A percentile compares a stretch with the other conserved stretches of the same genome.
Evolutionary conservation across 2,329 filamentous ascomycete species (phyloP).

Genomic region (Trichoderma cornu-damae): DNA sequence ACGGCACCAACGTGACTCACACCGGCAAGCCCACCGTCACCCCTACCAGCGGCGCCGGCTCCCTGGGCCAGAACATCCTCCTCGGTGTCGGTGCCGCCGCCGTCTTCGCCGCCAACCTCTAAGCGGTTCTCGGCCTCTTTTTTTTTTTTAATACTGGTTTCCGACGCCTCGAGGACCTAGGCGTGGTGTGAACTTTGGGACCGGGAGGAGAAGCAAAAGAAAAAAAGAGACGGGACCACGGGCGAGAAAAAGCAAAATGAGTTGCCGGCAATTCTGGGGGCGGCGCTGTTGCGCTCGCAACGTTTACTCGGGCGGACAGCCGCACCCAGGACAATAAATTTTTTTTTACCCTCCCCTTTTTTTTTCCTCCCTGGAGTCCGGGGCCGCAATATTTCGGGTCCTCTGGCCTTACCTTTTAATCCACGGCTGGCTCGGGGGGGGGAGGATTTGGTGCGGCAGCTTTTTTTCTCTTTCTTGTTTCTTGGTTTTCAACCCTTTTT

Average conservation of each 20-base stretch:
- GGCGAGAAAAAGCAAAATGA: background rate
- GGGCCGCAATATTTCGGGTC: slow-evolving; percentile 12
- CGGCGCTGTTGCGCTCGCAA: background rate
- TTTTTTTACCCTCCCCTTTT: background rate
- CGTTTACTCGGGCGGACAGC: background rate
- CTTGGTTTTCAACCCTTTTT: background rate
- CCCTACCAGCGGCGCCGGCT: slow-evolving; percentile 12
- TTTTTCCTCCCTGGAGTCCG: slow-evolving; percentile 7
- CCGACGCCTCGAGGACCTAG: slow-evolving; percentile 1
- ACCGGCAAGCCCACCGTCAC: slow-evolving; percentile 7
- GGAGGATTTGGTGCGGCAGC: slow-evolving; percentile 1
- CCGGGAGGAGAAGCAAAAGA: background rate
- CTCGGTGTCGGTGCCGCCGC: slow-evolving; percentile 18
- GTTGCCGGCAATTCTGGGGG: background rate
- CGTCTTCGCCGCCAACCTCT: slow-evolving; percentile 18
- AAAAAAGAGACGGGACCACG: background rate
- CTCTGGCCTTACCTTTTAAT: slow-evolving; percentile 1
- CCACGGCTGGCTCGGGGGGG: slow-evolving; percentile 13
- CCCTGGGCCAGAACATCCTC: slow-evolving; percentile 18
- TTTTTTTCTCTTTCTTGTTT: background rate
- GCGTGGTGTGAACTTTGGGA: slow-evolving; percentile 3
- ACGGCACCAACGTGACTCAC: slow-evolving; percentile 2
- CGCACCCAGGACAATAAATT: background rate
- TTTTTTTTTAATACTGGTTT: no score
- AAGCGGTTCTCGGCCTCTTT: background rate